Evolutionary conservation across 2,329 filamentous ascomycete species (phyloP).

Genomic region (Fusarium longipes): DNA sequence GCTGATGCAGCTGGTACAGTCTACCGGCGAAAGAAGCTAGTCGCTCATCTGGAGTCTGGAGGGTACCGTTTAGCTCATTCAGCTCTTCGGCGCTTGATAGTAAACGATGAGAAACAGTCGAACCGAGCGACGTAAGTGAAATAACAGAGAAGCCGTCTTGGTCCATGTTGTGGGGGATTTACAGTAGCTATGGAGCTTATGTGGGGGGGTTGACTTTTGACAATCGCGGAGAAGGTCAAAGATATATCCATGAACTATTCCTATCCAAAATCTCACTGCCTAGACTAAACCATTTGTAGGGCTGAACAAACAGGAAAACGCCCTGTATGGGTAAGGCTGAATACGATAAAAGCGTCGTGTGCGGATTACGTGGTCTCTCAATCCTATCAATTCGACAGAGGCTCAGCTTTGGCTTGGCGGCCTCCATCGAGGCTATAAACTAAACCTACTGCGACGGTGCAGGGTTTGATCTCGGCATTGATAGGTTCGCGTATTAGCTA

Average conservation of each 20-base stretch:
- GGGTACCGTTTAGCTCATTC: conserved; percentile 40
- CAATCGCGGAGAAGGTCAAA: conserved; percentile 3
- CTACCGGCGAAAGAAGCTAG: conserved; percentile 41
- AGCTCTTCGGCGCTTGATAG: conserved; percentile 48
- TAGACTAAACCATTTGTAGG: conserved; percentile 17
- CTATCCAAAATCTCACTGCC: conserved; percentile 4
- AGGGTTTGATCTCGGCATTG: neutral
- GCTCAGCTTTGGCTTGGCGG: conserved; percentile 24
- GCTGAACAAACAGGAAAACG: conserved; percentile 11
- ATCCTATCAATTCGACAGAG: conserved; percentile 18
- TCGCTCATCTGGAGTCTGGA: conserved; percentile 27
- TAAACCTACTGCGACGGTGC: neutral
- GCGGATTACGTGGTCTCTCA: conserved; percentile 24
- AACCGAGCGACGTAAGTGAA: conserved; percentile 49
- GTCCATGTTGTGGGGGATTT: conserved; percentile 44
- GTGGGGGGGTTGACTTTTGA: conserved; percentile 1
- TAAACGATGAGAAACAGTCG: conserved; percentile 48
- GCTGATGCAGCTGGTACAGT: conserved; percentile 45
- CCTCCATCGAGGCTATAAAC: conserved; percentile 26
- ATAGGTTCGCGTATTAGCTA: conserved; percentile 14
- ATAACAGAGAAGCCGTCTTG: conserved; percentile 51
- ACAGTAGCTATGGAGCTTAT: neutral
- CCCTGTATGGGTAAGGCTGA: conserved; percentile 17
- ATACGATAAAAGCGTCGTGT: conserved; percentile 18
- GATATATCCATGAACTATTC: neutral